A percentile compares a stretch with the other conserved stretches of the same genome.
phyloP scores from a whole-genome alignment of 805 yeast genomes.

The Citeromyces nyonsensis region DNA sequence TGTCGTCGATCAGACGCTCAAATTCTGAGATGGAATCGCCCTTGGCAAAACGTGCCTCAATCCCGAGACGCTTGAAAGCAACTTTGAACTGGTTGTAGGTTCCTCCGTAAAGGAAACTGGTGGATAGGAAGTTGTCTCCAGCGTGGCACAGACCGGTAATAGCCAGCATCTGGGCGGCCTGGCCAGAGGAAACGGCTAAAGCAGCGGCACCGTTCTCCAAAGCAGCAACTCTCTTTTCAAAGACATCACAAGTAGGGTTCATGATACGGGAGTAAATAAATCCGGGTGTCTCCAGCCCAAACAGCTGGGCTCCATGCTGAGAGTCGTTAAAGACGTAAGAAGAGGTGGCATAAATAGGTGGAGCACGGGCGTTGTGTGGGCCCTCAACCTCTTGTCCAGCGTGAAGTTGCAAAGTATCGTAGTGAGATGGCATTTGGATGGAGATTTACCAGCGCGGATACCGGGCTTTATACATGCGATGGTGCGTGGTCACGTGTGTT shows the following conservation, averaged over 20 bases:
- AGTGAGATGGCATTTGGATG: constrained; percentile 34
- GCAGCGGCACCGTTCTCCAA: constrained; percentile 90
- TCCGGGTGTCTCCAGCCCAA: constrained; percentile 74
- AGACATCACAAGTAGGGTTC: constrained; percentile 88
- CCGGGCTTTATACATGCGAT: neutral
- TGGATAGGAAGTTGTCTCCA: constrained; percentile 84
- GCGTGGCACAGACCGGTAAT: constrained; percentile 68
- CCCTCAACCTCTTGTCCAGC: constrained; percentile 77
- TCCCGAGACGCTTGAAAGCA: constrained; percentile 78
- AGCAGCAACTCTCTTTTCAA: constrained; percentile 86
- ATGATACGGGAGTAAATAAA: constrained; percentile 78
- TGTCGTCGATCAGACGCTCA: constrained; percentile 59
- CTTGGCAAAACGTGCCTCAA: constrained; percentile 70
- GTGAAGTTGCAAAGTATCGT: constrained; percentile 86
- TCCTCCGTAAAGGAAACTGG: constrained; percentile 87
- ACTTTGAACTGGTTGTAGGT: constrained; percentile 92
- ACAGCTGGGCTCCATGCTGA: constrained; percentile 82
- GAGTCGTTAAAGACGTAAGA: constrained; percentile 83
- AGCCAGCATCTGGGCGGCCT: constrained; percentile 86
- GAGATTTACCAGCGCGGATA: constrained; percentile 13
- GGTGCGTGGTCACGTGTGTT: neutral
- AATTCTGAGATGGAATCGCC: constrained; percentile 68
- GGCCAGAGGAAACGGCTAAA: constrained; percentile 86
- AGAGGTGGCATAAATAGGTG: constrained; percentile 85
- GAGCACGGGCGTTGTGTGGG: constrained; percentile 67